Evolutionary conservation across 176 grass and related monocot genomes (phyloP).

Genomic region (Aechmea fasciata): DNA sequence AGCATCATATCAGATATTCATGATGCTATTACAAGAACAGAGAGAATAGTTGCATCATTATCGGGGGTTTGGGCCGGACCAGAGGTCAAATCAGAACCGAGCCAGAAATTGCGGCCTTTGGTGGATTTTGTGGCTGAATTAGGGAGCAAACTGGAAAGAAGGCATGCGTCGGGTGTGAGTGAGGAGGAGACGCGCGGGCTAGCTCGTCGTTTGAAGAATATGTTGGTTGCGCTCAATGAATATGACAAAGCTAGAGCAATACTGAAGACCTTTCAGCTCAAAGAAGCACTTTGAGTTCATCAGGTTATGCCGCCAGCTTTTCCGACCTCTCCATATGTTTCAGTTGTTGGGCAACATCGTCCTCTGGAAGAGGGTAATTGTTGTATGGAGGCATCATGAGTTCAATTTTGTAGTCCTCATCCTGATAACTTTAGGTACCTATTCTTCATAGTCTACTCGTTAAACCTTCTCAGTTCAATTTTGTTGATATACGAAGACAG

Average conservation of each 20-base stretch:
- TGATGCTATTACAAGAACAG: constrained; percentile 62
- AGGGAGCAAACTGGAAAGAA: constrained; percentile 61
- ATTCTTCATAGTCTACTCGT: neutral
- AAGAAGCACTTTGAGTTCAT: constrained; percentile 63
- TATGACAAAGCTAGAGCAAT: constrained; percentile 88
- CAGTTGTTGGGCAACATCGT: neutral
- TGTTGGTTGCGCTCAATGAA: constrained; percentile 55
- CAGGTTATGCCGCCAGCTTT: too few relatives aligned
- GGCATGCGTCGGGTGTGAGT: constrained; percentile 36
- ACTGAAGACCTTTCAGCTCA: constrained; percentile 61
- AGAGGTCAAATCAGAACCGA: neutral
- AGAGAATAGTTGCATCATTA: constrained; percentile 59
- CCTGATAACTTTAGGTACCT: neutral
- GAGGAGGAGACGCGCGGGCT: constrained; percentile 48
- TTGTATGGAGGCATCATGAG: neutral
- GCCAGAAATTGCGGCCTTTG: constrained; percentile 53
- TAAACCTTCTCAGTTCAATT: neutral
- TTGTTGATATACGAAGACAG: neutral
- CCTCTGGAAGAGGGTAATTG: neutral
- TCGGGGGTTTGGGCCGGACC: constrained; percentile 36
- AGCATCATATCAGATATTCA: constrained; percentile 71
- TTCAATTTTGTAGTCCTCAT: neutral
- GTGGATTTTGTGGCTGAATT: constrained; percentile 56
- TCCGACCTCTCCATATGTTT: neutral
- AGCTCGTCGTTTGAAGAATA: constrained; percentile 70